Evolutionary conservation across 352 stramenopile genomes (phyloP), one percentile per base, ranked within the genome.

Genomic region (Phytopythium litorale): DNA sequence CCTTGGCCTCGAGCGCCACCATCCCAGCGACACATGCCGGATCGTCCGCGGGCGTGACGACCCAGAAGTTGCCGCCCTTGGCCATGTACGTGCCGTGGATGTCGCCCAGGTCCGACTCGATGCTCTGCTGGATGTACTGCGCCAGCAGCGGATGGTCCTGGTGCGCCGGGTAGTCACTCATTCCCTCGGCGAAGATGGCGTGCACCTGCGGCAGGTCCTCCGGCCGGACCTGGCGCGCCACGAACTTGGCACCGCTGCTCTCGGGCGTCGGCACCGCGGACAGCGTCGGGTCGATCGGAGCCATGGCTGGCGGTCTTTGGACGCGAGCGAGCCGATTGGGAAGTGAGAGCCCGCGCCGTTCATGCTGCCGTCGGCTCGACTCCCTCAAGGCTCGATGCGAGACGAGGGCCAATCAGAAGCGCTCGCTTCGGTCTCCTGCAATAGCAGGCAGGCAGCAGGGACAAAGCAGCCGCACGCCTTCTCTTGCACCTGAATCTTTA

Each of bases 41-140:
- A 1, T 68, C 57, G 21, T 62, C 32, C 19, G 60, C 60, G 0
- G 58, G 45, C 6, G 62, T 70, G 45, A 72, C 77, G 53, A 84
- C 75, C 72, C 75, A 87, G 46, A 78, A 84, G 62, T 82, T 81
- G 32, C 74, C 74, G 25, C 72, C 74, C 4, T 48, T 50, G 11
- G 46, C 43, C 19, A 81, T 74, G 66, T 82, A 86, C 8, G 64
- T 71, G 50, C 56, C 60, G 16, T 68, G 32, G 23, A 82, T 79
- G 48, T 80, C 65, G 21, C 54, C 57, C 55, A 86, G 60, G 59
- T 84, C 72, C 0, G 61, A 43, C 15, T 68, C 57, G 23, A 84
- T 18, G 49, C 54, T 66, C 32, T 65, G 46, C 50, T 62, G 30
- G 8, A 78, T 48, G 59, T 68, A 72, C 48, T 75, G 57, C 37